phyloP scores from a whole-genome alignment of 2,329 filamentous ascomycete genomes.

The Lasiodiplodia theobromae region DNA sequence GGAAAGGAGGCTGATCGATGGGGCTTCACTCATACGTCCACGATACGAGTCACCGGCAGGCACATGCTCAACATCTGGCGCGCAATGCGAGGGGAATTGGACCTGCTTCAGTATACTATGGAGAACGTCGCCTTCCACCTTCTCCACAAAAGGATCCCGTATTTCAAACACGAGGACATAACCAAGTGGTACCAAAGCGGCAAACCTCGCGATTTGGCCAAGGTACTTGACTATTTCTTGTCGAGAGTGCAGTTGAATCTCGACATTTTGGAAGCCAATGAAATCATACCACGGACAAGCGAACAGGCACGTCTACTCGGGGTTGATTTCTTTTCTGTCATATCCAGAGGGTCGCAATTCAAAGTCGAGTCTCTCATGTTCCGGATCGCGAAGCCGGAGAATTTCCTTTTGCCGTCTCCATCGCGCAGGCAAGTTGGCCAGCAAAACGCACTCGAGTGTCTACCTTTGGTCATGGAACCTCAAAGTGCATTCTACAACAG shows the following conservation, averaged over 20 bases:
- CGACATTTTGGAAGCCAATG: conserved; percentile 90
- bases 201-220: conserved; percentile 72
- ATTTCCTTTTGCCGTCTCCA: conserved; percentile 88
- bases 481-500: conserved; percentile 93
- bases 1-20: conserved; percentile 87
- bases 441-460: conserved; percentile 92
- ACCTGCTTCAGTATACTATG: conserved; percentile 91
- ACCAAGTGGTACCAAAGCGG: conserved; percentile 81
- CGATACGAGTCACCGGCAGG: conserved; percentile 88
- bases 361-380: conserved; percentile 99
- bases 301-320: conserved; percentile 93
- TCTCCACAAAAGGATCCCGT: conserved; percentile 84
- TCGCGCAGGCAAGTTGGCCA: conserved; percentile 89
- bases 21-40: conserved; percentile 94
- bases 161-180: conserved; percentile 80
- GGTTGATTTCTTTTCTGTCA: conserved; percentile 96
- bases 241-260: conserved; percentile 80
- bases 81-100: conserved; percentile 92
- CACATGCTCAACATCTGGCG: conserved; percentile 98
- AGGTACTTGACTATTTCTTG: conserved; percentile 79
- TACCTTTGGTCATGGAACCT: conserved; percentile 97
- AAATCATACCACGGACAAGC: conserved; percentile 85
- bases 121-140: conserved; percentile 95
- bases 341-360: conserved; percentile 93
- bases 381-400: conserved; percentile 95